Evolutionary conservation across 2,329 filamentous ascomycete species (phyloP), one percentile per base, ranked within the genome.

Genomic region (Fusarium brachygibbosum): DNA sequence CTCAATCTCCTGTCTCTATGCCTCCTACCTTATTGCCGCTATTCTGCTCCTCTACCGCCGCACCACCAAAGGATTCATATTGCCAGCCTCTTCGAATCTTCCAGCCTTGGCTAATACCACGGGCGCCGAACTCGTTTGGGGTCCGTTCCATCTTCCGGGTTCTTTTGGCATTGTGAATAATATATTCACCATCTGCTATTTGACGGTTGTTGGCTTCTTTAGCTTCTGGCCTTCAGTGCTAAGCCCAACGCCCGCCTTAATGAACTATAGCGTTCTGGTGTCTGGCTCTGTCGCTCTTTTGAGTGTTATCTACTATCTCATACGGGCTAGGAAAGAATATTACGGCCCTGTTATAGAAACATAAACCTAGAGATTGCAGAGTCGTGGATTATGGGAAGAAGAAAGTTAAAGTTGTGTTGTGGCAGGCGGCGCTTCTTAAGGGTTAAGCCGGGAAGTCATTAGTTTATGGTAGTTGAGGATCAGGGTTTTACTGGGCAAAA

Each of bases 121-220:
- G 13, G 44, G 44, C 17, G 44, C 29, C 19, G 44, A 48, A n/a
- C 61, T 41, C 2, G 67, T 52, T 6, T 88, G 86, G 86, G 86
- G 86, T 0, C 85, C 85, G 0, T 88, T 85, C 82, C 82, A 81
- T 46, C 54, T 88, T 3, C 83, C 83, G 0, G 85, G 85, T 13
- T 69, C 81, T 5, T 70, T 85, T 2, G 86, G 86, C 0, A 84
- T 80, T 10, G 68, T 82, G 32, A 87, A 87, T 74, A 88, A 88
- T 55, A 75, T 78, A 3, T 84, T 86, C 64, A 83, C 85, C 3
- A 84, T 82, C 68, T 28, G 78, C 2, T 88, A 87, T 68, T 83
- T 84, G 77, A 67, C 84, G 7, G 83, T 88, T 50, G 79, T 87
- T 13, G 81, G 86, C 41, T 87, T 88, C 75, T 88, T 84, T 79